phyloP scores from a whole-genome alignment of 805 yeast species.

The Wickerhamiella vanderwaltii region DNA sequence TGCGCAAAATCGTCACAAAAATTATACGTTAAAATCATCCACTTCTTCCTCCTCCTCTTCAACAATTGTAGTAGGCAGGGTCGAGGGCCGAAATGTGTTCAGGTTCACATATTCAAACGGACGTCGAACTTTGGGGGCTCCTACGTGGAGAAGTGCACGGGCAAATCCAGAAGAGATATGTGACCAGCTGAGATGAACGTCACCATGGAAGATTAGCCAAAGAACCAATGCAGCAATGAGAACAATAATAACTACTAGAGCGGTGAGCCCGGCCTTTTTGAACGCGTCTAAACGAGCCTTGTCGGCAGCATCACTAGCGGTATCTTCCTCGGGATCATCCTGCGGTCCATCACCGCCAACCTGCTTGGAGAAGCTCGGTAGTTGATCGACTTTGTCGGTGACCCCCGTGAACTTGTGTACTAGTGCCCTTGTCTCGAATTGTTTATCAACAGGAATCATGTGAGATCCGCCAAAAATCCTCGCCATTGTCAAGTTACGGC shows the following conservation, averaged over 20 bases:
- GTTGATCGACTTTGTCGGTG: constrained; percentile 5
- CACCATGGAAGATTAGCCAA: constrained; percentile 18
- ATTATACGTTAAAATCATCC: too few relatives aligned
- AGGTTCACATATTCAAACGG: constrained; percentile 17
- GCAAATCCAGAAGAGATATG: constrained; percentile 14
- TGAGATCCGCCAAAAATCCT: constrained; percentile 70
- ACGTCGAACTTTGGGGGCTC: constrained; percentile 5
- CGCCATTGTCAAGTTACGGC: constrained; percentile 64
- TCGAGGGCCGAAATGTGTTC: constrained; percentile 12
- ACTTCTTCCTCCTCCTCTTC: constrained; percentile 23
- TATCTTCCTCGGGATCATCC: constrained; percentile 1
- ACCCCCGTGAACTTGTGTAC: constrained; percentile 36
- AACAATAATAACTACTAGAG: constrained; percentile 27
- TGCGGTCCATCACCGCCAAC: constrained; percentile 4
- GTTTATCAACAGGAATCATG: constrained; percentile 84
- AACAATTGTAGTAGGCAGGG: constrained; percentile 17
- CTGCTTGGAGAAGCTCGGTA: constrained; percentile 1
- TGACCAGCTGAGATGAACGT: constrained; percentile 8
- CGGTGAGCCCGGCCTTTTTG: constrained; percentile 29
- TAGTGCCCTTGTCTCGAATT: constrained; percentile 56
- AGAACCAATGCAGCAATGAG: constrained; percentile 18
- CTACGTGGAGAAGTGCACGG: constrained; percentile 19
- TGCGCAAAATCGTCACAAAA: too few relatives aligned
- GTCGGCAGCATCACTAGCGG: constrained; percentile 17
- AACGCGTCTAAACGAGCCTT: constrained; percentile 30